phyloP scores from a whole-genome alignment of 192 early-diverging fungal genomes.

The Funneliformis mosseae region DNA sequence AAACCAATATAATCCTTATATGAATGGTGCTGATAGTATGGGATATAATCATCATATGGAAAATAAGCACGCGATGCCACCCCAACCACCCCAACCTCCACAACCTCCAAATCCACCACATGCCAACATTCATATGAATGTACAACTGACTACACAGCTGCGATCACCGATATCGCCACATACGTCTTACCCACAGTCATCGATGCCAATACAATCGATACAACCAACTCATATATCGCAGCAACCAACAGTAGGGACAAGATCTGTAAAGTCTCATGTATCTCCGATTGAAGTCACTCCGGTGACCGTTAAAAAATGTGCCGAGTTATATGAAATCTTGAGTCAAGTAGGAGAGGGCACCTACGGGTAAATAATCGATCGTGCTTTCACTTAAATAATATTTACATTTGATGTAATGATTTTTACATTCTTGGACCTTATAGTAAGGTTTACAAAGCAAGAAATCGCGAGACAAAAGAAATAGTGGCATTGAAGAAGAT shows the following conservation, averaged over 20 bases:
- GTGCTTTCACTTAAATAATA: not conserved
- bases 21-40: not conserved
- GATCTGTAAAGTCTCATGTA: not conserved
- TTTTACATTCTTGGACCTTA: not conserved
- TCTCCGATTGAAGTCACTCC: not conserved
- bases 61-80: constrained; percentile 7
- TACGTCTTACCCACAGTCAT: not conserved
- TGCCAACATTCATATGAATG: not conserved
- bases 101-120: constrained; percentile 10
- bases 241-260: not conserved
- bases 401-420: not conserved
- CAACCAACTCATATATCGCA: not conserved
- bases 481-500: constrained; percentile 82
- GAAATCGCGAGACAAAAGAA: constrained; percentile 65
- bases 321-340: constrained; percentile 66
- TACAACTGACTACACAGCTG: not conserved
- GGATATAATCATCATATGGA: constrained; percentile 3
- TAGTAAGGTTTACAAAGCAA: constrained; percentile 84
- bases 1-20: not conserved
- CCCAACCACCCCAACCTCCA: constrained; percentile 19
- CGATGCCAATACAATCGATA: not conserved
- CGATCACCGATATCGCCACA: not conserved
- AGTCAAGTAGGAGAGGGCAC: constrained; percentile 85
- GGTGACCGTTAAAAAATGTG: constrained; percentile 42
- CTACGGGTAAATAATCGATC: constrained; percentile 57